A percentile compares a stretch with the other conserved stretches of the same genome.
Conservation (phyloP, 2,329 filamentous ascomycete genomes). For the Harringtonia aguacate region DNA sequence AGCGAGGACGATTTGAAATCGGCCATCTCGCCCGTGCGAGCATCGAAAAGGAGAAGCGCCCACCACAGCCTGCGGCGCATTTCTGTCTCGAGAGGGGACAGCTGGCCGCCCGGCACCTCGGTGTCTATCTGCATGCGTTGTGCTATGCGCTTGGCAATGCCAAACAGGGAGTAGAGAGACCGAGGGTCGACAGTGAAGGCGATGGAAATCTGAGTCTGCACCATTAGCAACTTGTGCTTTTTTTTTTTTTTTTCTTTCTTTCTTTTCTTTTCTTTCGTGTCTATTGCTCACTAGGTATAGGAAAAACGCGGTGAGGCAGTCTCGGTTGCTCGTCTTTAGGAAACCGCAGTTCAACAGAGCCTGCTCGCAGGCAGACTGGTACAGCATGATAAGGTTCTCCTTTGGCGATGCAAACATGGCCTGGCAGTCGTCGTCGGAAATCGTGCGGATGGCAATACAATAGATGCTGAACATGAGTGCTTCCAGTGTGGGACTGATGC, state of each 20-base stretch:
- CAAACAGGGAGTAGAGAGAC: slow-evolving; percentile 50
- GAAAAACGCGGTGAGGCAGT: slow-evolving; percentile 55
- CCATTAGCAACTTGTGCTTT: slow-evolving; percentile 13
- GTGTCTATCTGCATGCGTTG: slow-evolving; percentile 59
- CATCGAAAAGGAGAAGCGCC: slow-evolving; percentile 58
- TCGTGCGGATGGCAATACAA: slow-evolving; percentile 44
- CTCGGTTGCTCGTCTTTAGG: slow-evolving; percentile 53
- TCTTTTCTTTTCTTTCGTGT: too few species aligned
- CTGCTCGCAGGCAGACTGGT: slow-evolving; percentile 49
- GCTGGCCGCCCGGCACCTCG: slow-evolving; percentile 41
- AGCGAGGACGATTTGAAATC: slow-evolving; percentile 46
- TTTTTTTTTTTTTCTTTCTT: too few species aligned
- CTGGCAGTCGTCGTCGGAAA: slow-evolving; percentile 42
- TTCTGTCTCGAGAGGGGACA: slow-evolving; percentile 53
- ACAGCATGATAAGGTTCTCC: slow-evolving; percentile 38
- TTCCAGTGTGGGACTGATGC: slow-evolving; percentile 46
- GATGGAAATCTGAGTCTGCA: slow-evolving; percentile 36
- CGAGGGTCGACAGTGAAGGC: slow-evolving; percentile 49
- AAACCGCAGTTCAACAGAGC: slow-evolving; percentile 57
- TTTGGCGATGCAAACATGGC: slow-evolving; percentile 43
- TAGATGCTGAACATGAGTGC: slow-evolving; percentile 60
- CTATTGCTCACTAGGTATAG: slow-evolving; percentile 61
- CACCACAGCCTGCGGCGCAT: slow-evolving; percentile 65
- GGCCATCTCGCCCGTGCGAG: slow-evolving; percentile 56
- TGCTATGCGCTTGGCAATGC: slow-evolving; percentile 55